Percentiles rank a stretch among this genome's conserved stretches.
phyloP scores from a whole-genome alignment of 345 rosid species.

The Corymbia maculata region DNA sequence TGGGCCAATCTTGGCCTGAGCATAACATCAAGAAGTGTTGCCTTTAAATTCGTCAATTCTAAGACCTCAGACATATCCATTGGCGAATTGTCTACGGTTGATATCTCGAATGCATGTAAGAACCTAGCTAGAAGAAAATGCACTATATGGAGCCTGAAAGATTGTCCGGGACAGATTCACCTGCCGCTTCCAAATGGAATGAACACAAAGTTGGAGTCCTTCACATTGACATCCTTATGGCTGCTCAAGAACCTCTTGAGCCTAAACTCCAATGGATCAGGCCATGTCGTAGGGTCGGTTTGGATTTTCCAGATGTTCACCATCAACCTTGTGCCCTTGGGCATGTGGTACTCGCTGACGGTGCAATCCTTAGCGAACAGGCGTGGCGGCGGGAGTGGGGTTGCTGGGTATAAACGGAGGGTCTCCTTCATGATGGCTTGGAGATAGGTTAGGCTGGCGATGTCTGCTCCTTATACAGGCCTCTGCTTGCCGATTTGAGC shows the following conservation, averaged over 20 bases:
- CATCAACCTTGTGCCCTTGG: slow-evolving; percentile 12
- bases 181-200: slow-evolving; percentile 40
- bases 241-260: slow-evolving; percentile 26
- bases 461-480: slow-evolving; percentile 9
- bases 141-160: slow-evolving; percentile 3
- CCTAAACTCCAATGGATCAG: slow-evolving; percentile 16
- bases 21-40: slow-evolving; percentile 8
- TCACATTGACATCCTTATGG: slow-evolving; percentile 14
- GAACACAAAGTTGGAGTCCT: slow-evolving; percentile 16
- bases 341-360: slow-evolving; percentile 12
- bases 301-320: slow-evolving; percentile 21
- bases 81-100: not conserved
- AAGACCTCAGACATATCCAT: slow-evolving; percentile 11
- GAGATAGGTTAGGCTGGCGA: slow-evolving; percentile 15
- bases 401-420: slow-evolving; percentile 19
- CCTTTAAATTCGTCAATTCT: slow-evolving; percentile 2
- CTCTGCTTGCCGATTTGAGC: not conserved
- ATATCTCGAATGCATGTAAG: slow-evolving; percentile 21
- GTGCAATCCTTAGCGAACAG: slow-evolving; percentile 14
- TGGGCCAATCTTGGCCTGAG: slow-evolving; percentile 3
- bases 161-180: slow-evolving; percentile 20
- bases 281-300: slow-evolving; percentile 16
- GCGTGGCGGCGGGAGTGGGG: slow-evolving; percentile 13
- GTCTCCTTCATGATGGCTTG: slow-evolving; percentile 29
- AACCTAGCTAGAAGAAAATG: slow-evolving; percentile 16